Percentiles rank a stretch among this genome's conserved stretches.
These are phyloP conservation scores for Hypoxylon sp. DNA, from an alignment of 2,329 filamentous ascomycete species.

Conservation along the genomic window DNA sequence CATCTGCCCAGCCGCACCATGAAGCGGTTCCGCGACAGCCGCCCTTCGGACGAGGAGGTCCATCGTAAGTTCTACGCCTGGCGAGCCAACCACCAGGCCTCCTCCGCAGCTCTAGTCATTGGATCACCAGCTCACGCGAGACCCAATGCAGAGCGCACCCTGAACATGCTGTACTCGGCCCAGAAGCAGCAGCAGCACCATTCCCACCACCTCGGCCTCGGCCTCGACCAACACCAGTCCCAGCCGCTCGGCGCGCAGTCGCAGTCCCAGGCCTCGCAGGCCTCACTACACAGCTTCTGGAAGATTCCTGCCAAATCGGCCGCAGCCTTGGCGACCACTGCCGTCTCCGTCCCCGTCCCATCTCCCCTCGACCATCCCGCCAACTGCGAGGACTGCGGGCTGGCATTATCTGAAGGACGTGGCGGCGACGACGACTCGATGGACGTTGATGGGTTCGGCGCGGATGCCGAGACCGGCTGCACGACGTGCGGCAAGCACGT, in stretches of 20 bases:
- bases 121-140: slow-evolving; percentile 29
- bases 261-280: slow-evolving; percentile 48
- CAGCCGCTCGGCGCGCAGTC: slow-evolving; percentile 27
- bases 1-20: slow-evolving; percentile 65
- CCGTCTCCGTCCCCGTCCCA: slow-evolving; percentile 38
- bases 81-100: slow-evolving; percentile 4
- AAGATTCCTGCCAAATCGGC: slow-evolving; percentile 56
- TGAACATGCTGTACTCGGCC: slow-evolving; percentile 65
- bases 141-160: slow-evolving; percentile 58
- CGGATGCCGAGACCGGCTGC: slow-evolving; percentile 52
- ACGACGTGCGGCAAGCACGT: slow-evolving; percentile 62
- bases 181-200: slow-evolving; percentile 56
- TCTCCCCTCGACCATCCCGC: slow-evolving; percentile 36
- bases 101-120: background rate
- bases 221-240: slow-evolving; percentile 26
- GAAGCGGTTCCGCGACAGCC: slow-evolving; percentile 67
- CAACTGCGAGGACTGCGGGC: slow-evolving; percentile 64
- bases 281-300: slow-evolving; percentile 69
- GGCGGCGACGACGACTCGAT: slow-evolving; percentile 48
- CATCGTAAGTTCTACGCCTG: slow-evolving; percentile 56
- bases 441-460: slow-evolving; percentile 50
- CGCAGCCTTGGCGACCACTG: too few relatives aligned
- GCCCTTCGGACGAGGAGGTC: slow-evolving; percentile 63
- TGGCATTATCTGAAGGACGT: slow-evolving; percentile 31
- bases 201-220: too few relatives aligned